phyloP scores from a whole-genome alignment of 1,284 basidiomycete species.

The Microbotryum lychnidis-dioicae region DNA sequence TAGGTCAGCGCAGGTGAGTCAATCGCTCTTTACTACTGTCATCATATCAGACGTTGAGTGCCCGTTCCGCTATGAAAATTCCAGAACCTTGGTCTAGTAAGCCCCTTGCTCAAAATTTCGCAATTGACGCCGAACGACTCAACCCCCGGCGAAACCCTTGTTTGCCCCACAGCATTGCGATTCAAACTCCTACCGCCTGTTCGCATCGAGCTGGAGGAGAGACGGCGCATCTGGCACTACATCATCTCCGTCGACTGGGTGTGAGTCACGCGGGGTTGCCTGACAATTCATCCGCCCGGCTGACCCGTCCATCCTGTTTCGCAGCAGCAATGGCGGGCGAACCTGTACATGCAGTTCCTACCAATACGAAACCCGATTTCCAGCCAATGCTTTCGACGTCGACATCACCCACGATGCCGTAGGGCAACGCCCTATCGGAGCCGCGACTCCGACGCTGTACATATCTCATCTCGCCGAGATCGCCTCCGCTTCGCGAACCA shows the following conservation, averaged over 20 bases:
- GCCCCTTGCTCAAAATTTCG: not conserved
- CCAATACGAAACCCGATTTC: conserved; percentile 20
- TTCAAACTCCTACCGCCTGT: not conserved
- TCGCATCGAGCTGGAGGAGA: conserved; percentile 18
- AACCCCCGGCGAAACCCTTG: too few species aligned
- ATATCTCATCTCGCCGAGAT: conserved; percentile 10
- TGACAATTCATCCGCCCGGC: too few species aligned
- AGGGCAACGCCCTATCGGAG: conserved; percentile 4
- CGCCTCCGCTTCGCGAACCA: not conserved
- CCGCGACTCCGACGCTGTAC: conserved; percentile 18
- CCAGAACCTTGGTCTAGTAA: conserved; percentile 17
- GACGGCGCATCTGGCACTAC: conserved; percentile 22
- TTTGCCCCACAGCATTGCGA: conserved; percentile 14
- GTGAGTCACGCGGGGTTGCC: too few species aligned
- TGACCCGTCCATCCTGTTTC: not conserved
- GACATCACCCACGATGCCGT: conserved; percentile 13
- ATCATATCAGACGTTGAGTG: too few species aligned
- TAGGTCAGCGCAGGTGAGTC: conserved; percentile 12
- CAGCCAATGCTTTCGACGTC: conserved; percentile 16
- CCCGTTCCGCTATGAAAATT: not conserved
- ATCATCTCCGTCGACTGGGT: conserved; percentile 19
- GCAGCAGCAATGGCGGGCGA: not conserved
- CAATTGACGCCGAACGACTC: too few species aligned
- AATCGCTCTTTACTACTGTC: not conserved
- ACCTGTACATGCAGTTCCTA: conserved; percentile 5